Evolutionary conservation across 164 flowering plant species (phyloP), one percentile per base, ranked within the genome.

Genomic region (Cinnamomum chago): DNA sequence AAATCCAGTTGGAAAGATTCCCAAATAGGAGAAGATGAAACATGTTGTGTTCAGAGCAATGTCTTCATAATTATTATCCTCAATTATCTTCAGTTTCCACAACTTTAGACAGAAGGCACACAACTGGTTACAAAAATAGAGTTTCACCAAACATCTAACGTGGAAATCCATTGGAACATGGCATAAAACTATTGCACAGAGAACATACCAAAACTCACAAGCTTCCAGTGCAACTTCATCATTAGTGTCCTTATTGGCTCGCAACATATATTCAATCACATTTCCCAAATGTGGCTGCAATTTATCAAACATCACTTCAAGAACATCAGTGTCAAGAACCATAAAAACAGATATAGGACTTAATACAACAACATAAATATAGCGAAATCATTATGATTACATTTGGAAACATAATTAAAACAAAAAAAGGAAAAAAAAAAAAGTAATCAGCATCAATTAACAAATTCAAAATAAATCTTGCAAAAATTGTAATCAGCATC

Each of bases 201-300:
- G 27, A 50, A 72, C 64, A 17, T 88, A 96, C 99, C 99, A 96
- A 83, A 96, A 94, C 88, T 96, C 99, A 85, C 99, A 94, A 67
- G 98, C 91, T 87, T 96, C 99, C 75, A 96, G 97, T 65, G 97
- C 88, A 75, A 94, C 99, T 85, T 94, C 98, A 50, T 92, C 96
- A 82, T 92, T 97, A 70, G 76, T 58, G 71, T 92, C 98, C 85
- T 90, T 89, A 81, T 94, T 96, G 50, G 93, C 99, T 92, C 83
- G 94, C 82, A 96, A 83, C 85, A 96, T 92, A 83, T 94, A 96
- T 80, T 92, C 96, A 78, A 91, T 86, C 7, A 96, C 85, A 82
- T 96, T 90, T 81, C 87, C 84, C 75, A 96, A 73, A 82, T 92
- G 98, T 25, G 94, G 97, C 99, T 96, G 94, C 81, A 82, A 51